Evolutionary conservation across 139 green algal species (phyloP).

Genomic region (Dunaliella primolecta): DNA sequence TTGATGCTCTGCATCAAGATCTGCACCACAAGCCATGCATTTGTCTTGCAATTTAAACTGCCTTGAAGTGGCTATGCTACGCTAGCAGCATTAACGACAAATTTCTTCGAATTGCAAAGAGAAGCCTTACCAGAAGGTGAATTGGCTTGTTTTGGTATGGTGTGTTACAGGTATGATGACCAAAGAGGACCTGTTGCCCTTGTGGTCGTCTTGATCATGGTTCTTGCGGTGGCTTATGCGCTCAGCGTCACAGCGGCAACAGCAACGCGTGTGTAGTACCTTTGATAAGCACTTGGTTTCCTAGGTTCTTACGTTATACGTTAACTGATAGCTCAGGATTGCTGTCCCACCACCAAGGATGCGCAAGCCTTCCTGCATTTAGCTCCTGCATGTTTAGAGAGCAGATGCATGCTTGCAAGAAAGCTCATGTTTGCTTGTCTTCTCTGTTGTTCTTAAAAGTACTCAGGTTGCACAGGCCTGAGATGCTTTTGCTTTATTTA

Average conservation of each 20-base stretch:
- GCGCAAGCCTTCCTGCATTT: too few species aligned
- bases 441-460: too few species aligned
- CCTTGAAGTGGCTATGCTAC: not conserved
- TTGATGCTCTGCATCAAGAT: not conserved
- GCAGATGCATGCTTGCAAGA: too few species aligned
- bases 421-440: too few species aligned
- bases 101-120: not conserved
- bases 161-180: constrained; percentile 47
- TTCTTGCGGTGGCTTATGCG: constrained; percentile 35
- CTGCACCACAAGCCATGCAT: not conserved
- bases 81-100: not conserved
- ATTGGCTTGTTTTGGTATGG: not conserved
- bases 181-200: constrained; percentile 67
- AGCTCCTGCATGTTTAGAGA: too few species aligned
- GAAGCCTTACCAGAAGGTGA: not conserved
- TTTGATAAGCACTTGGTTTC: too few species aligned
- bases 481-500: too few species aligned
- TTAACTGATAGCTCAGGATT: too few species aligned
- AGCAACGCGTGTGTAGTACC: not conserved
- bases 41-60: not conserved
- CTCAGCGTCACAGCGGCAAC: not conserved
- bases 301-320: too few species aligned
- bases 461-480: too few species aligned
- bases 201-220: constrained; percentile 52
- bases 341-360: too few species aligned